Base-by-base conservation (phyloP, 2,329 filamentous ascomycete species). In the Karstenula rhodostoma region DNA sequence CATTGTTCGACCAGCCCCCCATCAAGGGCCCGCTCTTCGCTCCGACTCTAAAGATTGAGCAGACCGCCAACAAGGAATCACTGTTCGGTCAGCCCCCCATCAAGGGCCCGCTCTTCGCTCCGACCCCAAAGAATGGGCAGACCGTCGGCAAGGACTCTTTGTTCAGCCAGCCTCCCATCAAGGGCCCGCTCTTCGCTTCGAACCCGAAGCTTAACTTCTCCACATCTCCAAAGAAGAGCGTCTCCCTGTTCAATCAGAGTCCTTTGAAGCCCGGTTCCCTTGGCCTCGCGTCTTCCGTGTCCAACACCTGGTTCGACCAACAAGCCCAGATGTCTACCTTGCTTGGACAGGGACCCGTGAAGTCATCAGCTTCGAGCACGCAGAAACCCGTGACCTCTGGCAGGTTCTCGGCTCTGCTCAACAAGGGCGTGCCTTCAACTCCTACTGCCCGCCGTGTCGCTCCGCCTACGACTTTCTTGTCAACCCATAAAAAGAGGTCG, bases 401-500 rank as follows among this genome's bases (percentile, higher is more conserved):
- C n/a, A 23, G 42, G 7, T 23, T 44, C 19, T 44, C 42, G 4
- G 42, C 42, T 44, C 19, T 44, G n/a, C n/a, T 44, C 10, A 44
- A 44, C 8, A 32, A 32, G 29, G 42, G 42, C n/a, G 19, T 10
- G 17, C 44, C 44, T 47, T 47, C 63, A 4, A 59, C 48, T 17
- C 57, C 43, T 9, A 33, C 42, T 12, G 42, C 42, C 42, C 12
- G 10, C 8, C 42, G 42, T 44, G 19, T 22, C 2, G 42, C 42
- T 12, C 42, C 42, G 42, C n/a, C 42, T n/a, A 33, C 47, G 8
- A 35, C 17, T 2, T 47, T 47, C 44, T 47, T 47, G 23, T 47
- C 44, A 13, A 47, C 44, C 13, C 62, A 58, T 15, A 71, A 71
- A 65, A 72, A 69, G 67, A 66, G 65, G 9, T 53, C 64, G 1